Percentiles rank a stretch among this genome's conserved stretches.
Evolutionary conservation across 208 protist genomes (phyloP).

Genomic region (Leishmania gerbilli): DNA sequence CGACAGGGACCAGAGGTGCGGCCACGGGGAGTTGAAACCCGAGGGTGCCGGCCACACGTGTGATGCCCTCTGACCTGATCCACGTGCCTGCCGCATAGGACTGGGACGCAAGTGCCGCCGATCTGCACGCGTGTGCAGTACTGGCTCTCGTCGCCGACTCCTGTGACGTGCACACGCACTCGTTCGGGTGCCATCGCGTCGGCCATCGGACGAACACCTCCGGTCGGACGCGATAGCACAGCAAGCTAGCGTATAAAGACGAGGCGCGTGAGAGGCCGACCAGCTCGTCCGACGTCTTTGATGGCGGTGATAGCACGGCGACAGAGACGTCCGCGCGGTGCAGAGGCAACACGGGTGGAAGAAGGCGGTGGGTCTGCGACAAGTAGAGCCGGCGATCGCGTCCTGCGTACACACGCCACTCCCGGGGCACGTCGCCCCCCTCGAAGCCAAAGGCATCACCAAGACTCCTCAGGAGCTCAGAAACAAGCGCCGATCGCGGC

Average conservation of each 20-base stretch:
- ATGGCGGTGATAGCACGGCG: neutral
- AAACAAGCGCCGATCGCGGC: constrained; percentile 24
- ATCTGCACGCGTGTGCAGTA: neutral
- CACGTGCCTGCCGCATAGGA: constrained; percentile 32
- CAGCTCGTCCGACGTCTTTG: neutral
- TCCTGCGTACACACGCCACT: constrained; percentile 29
- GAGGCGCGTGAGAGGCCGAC: neutral
- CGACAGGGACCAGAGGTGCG: constrained; percentile 26
- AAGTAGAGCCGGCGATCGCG: constrained; percentile 77
- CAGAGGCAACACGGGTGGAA: constrained; percentile 46
- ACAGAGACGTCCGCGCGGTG: neutral
- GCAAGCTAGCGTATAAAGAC: constrained; percentile 1
- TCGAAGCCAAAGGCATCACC: constrained; percentile 39
- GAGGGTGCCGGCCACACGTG: constrained; percentile 52
- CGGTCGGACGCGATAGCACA: constrained; percentile 13
- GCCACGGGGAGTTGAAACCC: constrained; percentile 58
- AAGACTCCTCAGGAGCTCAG: constrained; percentile 35
- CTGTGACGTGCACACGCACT: neutral
- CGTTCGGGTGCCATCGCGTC: constrained; percentile 13
- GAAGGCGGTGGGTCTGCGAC: constrained; percentile 41
- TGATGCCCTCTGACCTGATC: constrained; percentile 53
- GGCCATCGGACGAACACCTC: constrained; percentile 22
- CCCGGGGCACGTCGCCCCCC: constrained; percentile 31
- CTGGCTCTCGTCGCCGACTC: neutral
- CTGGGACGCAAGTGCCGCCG: neutral